Percentiles rank a stretch among this genome's conserved stretches.
These are phyloP conservation scores for Aureobasidium musti DNA, from an alignment of 2,329 filamentous ascomycete genomes.

Conservation along the genomic window DNA sequence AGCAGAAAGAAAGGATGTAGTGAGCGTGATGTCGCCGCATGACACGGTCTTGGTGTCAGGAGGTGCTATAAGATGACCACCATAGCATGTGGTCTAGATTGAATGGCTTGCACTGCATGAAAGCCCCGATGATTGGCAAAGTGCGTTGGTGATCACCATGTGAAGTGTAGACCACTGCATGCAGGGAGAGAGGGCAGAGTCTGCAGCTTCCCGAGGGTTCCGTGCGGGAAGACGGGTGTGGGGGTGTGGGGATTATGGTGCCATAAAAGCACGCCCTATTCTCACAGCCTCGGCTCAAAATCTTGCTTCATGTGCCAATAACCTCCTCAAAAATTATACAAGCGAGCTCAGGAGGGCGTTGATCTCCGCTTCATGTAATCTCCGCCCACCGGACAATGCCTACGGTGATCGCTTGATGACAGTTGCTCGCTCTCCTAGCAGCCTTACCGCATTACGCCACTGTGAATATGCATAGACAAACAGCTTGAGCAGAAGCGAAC, in stretches of 20 bases:
- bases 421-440: neutral
- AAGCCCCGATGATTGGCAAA: constrained; percentile 6
- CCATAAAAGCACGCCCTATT: neutral
- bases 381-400: neutral
- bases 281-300: constrained; percentile 9
- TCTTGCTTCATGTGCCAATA: constrained; percentile 8
- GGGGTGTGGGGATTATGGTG: constrained; percentile 5
- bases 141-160: constrained; percentile 12
- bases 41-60: constrained; percentile 1
- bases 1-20: neutral
- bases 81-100: constrained; percentile 22
- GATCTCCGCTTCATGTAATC: neutral
- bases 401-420: neutral
- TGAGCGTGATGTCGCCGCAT: constrained; percentile 8
- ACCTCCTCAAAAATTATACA: neutral
- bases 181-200: constrained; percentile 6
- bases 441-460: constrained; percentile 9
- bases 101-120: constrained; percentile 5
- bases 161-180: neutral
- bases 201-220: neutral
- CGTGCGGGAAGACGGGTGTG: constrained; percentile 18
- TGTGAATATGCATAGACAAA: constrained; percentile 9
- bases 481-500: constrained; percentile 7
- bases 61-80: neutral
- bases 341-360: neutral